Evolutionary conservation across 495 filamentous ascomycete species (phyloP).

Genomic region (Trichocladium antarcticum): DNA sequence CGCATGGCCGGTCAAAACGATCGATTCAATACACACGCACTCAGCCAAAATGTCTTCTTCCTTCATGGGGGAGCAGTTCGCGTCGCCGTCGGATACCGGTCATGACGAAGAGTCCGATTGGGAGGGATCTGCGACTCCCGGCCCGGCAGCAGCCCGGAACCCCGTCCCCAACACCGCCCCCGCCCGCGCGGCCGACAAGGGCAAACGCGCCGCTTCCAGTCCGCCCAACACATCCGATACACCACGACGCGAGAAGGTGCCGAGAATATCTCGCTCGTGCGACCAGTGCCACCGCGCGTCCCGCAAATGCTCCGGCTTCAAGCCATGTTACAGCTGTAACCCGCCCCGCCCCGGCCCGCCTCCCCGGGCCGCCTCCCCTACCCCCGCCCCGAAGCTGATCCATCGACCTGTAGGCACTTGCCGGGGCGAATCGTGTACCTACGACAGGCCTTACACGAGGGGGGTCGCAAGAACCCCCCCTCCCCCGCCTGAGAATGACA

Average conservation of each 20-base stretch:
- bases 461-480: slow-evolving; percentile 12
- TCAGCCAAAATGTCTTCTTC: no score
- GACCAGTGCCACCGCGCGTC: slow-evolving; percentile 12
- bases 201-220: neutral
- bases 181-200: neutral
- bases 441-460: slow-evolving; percentile 12
- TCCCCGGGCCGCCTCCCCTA: neutral
- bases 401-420: slow-evolving; percentile 2
- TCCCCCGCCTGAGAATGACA: slow-evolving; percentile 11
- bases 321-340: slow-evolving; percentile 18
- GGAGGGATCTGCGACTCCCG: no score
- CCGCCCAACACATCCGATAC: neutral
- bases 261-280: slow-evolving; percentile 14
- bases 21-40: no score
- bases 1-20: no score
- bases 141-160: no score
- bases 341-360: neutral
- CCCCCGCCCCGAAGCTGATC: neutral
- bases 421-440: slow-evolving; percentile 11
- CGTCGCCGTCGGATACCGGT: no score
- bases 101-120: no score
- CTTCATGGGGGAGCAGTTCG: no score
- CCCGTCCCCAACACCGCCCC: neutral
- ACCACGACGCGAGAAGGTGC: neutral
- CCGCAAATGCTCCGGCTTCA: slow-evolving; percentile 14